Evolutionary conservation across 176 grass and related monocot genomes (phyloP).

Genomic region (Phragmites australis): DNA sequence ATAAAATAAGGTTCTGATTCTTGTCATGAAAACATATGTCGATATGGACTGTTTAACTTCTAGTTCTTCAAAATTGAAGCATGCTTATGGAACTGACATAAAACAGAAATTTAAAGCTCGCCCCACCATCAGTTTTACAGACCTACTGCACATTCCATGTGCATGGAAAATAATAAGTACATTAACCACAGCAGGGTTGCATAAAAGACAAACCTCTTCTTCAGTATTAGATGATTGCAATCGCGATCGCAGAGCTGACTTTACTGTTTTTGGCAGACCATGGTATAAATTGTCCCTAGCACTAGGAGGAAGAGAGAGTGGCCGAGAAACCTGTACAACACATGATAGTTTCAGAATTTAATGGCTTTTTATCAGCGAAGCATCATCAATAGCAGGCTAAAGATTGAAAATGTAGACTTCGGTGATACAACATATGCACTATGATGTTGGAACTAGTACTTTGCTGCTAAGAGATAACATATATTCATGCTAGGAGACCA

Average conservation of each 20-base stretch:
- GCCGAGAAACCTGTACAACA: constrained; percentile 72
- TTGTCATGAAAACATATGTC: neutral
- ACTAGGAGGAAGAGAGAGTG: constrained; percentile 86
- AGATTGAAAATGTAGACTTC: neutral
- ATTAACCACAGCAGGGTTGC: neutral
- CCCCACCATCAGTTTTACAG: neutral
- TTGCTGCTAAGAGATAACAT: neutral
- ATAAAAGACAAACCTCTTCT: constrained; percentile 76
- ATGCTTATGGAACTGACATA: neutral
- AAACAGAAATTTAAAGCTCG: neutral
- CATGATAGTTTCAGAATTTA: constrained; percentile 6
- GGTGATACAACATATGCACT: neutral
- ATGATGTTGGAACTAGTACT: neutral
- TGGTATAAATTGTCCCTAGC: constrained; percentile 91
- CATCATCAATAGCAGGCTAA: neutral
- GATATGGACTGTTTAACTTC: neutral
- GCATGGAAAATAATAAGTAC: neutral
- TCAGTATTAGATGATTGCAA: constrained; percentile 55
- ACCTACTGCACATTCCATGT: neutral
- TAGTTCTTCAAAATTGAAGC: neutral
- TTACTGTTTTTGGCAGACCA: constrained; percentile 75
- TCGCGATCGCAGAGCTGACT: constrained; percentile 61
- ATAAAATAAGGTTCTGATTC: neutral
- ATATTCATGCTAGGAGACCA: neutral
- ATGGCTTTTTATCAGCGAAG: neutral